Evolutionary conservation across 306 rosid species (phyloP), one percentile per base, ranked within the genome.

Genomic region (Sesbania bispinosa): DNA sequence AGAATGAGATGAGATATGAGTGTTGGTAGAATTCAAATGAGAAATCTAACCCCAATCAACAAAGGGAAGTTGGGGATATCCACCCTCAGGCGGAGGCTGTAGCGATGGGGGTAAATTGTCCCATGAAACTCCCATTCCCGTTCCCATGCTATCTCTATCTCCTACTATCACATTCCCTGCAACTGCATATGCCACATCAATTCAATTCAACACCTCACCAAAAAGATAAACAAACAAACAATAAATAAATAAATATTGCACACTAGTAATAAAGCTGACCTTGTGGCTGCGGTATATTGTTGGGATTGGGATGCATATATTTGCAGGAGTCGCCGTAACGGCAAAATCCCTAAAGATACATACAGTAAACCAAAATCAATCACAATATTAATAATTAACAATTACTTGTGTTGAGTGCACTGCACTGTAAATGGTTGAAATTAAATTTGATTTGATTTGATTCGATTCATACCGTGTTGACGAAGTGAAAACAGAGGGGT

Each of bases 91-190:
- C n/a, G 88, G 90, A 78, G 89, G 90, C 79, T 81, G 80, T 62
- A 86, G 51, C 27, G 92, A 90, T 1, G 92, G 95, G n/a, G 97
- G 98, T 50, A 90, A 62, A 73, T 90, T 94, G 10, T 71, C 92
- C 81, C 83, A 84, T 10, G 89, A 51, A 62, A 80, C 55, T 71
- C 87, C 88, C 79, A 67, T 19, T 4, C 71, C 62, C 73, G 79
- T 58, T 77, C 90, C 86, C 83, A 59, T 47, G 1, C 73, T 74
- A 46, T 84, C 85, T 74, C 65, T 57, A n/a, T n/a, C n/a, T n/a
- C n/a, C n/a, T n/a, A n/a, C n/a, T 4, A 82, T 79, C 64, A 73
- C 65, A 83, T 38, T 78, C 32, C 87, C 96, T 86, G 85, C 43
- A 48, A 4, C 10, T 18, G 29, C 36, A 62, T 6, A 27, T 1